Base-by-base conservation (phyloP, 148 eudicot species). In the Hydrangea macrophylla region DNA sequence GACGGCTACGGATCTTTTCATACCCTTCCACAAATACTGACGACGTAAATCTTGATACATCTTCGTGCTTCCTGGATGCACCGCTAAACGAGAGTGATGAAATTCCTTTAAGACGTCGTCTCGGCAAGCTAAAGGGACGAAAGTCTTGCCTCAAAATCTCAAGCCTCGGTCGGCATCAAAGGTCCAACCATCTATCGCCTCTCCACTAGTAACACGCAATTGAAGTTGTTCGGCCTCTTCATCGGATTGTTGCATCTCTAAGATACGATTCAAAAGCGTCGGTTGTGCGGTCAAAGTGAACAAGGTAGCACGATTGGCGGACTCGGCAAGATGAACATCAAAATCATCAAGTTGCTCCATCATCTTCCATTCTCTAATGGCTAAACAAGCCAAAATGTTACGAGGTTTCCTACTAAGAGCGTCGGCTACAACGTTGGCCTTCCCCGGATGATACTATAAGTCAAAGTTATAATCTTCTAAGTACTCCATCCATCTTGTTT, bases 381-480 rank as follows among this genome's bases (percentile, higher is more conserved):
- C 7, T 1, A 57, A 7, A 57, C 24, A 6, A 23, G 30, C 1
- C 15, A 57, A 57, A 5, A 8, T 57, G 1, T 6, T 32, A 12
- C 13, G 2, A 4, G 60, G 26, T 10, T 57, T 57, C 2, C 60
- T 25, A 28, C 60, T 57, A 1, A 57, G 15, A 0, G 60, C 60
- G 15, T 57, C 60, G 2, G 31, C 60, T 11, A 57, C 60, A 24
- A 57, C 60, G 26, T 57, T 57, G 12, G 60, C 60, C 10, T 22
- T 53, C 8, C 57, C n/a, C n/a, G n/a, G n/a, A n/a, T n/a, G n/a
- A n/a, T n/a, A n/a, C n/a, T n/a, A n/a, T 1, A 25, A 22, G 1
- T 56, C 60, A 10, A 27, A 56, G 24, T 56, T 30, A 24, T 56
- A 22, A 56, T 56, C 60, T 30, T 56, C 23, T 5, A 56, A 6